Evolutionary conservation across 257 asterid genomes (phyloP), one percentile per base, ranked within the genome.

Genomic region (Verbena officinalis): DNA sequence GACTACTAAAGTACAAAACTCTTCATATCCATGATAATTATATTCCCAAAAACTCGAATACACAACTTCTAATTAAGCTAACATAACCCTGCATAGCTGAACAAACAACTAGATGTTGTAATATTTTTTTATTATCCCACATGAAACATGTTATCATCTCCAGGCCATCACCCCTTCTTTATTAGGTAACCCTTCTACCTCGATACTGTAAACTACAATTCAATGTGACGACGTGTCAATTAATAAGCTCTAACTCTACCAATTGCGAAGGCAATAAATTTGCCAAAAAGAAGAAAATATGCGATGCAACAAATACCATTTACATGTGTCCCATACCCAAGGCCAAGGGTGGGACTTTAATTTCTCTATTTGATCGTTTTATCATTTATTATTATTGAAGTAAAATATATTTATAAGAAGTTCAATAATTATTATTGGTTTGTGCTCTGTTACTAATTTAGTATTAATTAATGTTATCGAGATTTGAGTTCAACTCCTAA

Each of bases 71-170:
- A n/a, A n/a, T n/a, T n/a, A n/a, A n/a, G n/a, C n/a, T n/a, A n/a
- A n/a, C n/a, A n/a, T n/a, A n/a, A n/a, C n/a, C n/a, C n/a, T n/a
- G n/a, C n/a, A n/a, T n/a, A n/a, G n/a, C n/a, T n/a, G n/a, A n/a
- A n/a, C n/a, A n/a, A n/a, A n/a, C n/a, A n/a, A n/a, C n/a, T n/a
- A n/a, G n/a, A n/a, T n/a, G n/a, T n/a, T 27, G 33, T 5, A 27
- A 27, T 27, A 27, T 2, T 2, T 40, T 72, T 3, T 36, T 36
- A 7, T 54, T 33, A 42, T 62, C 72, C 65, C 87, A 84, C 77
- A 69, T 79, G 87, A 70, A 74, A 78, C 79, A 77, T 73, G 80
- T 72, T 51, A 36, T 27, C 49, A 17, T 49, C 62, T 66, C 71
- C 5, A 49, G 75, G 71, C 77, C 80, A 73, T 68, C 57, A 50